phyloP scores from a whole-genome alignment of 352 stramenopile genomes.

The Globisporangium middletonii region DNA sequence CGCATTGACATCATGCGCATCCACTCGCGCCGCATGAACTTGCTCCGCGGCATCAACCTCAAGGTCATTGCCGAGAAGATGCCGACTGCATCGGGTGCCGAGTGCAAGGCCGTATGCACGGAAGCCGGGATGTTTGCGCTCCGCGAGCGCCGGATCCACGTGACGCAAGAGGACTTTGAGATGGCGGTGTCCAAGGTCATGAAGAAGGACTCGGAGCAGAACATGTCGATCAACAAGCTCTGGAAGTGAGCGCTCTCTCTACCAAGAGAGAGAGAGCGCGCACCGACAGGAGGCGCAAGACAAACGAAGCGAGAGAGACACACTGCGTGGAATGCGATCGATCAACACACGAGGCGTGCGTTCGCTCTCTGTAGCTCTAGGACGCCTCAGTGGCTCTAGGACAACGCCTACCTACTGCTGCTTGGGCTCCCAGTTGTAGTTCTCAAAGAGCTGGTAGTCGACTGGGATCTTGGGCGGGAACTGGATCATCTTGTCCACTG shows the following conservation, averaged over 20 bases:
- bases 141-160: slow-evolving; percentile 97
- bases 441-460: slow-evolving; percentile 83
- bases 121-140: slow-evolving; percentile 99
- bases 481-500: slow-evolving; percentile 67
- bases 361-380: not conserved
- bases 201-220: slow-evolving; percentile 99
- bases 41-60: slow-evolving; percentile 98
- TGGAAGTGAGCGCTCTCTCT: slow-evolving; percentile 92
- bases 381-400: not conserved
- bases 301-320: not conserved
- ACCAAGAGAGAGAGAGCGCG: not conserved
- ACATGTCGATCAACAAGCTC: slow-evolving; percentile 98
- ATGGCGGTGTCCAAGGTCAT: slow-evolving; percentile 99
- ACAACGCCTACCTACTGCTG: slow-evolving; percentile 7
- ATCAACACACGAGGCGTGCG: not conserved
- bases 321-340: not conserved
- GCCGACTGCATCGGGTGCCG: slow-evolving; percentile 94
- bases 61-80: slow-evolving; percentile 98
- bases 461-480: slow-evolving; percentile 73
- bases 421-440: slow-evolving; percentile 77
- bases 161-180: slow-evolving; percentile 99
- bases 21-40: slow-evolving; percentile 99
- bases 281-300: not conserved
- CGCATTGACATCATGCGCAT: slow-evolving; percentile 98
- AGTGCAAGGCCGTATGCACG: slow-evolving; percentile 99